Base-by-base conservation (phyloP, 225 moss, liverwort and hornwort species). In the Thuidium tamariscinum region DNA sequence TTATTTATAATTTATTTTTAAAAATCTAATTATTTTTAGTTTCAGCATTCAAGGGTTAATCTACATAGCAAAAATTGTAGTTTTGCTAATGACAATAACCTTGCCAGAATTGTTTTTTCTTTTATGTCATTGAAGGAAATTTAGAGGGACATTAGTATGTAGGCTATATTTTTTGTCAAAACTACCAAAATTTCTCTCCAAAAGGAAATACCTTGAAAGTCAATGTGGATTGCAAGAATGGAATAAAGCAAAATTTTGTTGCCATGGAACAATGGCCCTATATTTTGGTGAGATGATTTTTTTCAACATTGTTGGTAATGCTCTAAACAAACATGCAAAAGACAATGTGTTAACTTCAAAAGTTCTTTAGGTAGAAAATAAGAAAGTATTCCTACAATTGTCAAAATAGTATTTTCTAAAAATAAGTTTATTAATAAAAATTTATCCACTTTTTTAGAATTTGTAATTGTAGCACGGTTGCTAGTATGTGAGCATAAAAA, bases 171-270 rank as follows among this genome's bases (percentile, higher is more conserved):
- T 46, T 41, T 18, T 10, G 3, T 46, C 0, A 7, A 0, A 19
- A 0, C 0, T 48, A 0, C 1, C 1, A 1, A 46, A 73, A 48
- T 11, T 48, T 48, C 0, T 2, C 2, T 0, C 6, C 11, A 0
- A 2, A 5, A 29, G 4, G 6, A 30, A 72, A 46, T 2, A 2
- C 42, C 6, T 0, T 46, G 2, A 71, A 10, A 16, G 17, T 44
- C 3, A 44, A 71, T 27, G 25, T 16, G n/a, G n/a, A n/a, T 48
- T 48, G 30, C 30, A 30, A 30, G 0, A 17, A 0, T 46, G 10
- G 10, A 0, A 71, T 3, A 27, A 63, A 44, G 16, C 1, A 44
- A 44, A 44, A 18, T 3, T 17, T 41, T 15, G 9, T 44, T 72
- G 11, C 18, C 46, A 30, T 0, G 0, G 20, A 48, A 19, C 2